Evolutionary conservation across 257 asterid species (phyloP).

Genomic region (Asclepias syriaca): DNA sequence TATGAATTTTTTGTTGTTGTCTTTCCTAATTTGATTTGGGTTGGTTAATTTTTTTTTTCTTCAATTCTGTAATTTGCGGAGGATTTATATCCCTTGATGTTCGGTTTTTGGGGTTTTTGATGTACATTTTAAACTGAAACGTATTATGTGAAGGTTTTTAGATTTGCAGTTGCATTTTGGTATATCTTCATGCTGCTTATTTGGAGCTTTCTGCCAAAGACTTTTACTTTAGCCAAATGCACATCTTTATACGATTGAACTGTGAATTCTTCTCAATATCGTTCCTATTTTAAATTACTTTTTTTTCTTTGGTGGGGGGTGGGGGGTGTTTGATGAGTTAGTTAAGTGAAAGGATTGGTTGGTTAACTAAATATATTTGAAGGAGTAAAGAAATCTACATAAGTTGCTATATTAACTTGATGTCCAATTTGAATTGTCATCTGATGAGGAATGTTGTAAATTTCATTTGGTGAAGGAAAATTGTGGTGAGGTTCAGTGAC

Average conservation of each 20-base stretch:
- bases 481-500: conserved; percentile 15
- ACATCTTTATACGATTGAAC: neutral
- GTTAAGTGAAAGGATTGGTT: neutral
- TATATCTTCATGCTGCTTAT: neutral
- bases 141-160: neutral
- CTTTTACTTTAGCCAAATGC: neutral
- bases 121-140: neutral
- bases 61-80: neutral
- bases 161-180: neutral
- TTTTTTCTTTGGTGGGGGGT: neutral
- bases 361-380: neutral
- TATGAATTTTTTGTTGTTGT: neutral
- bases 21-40: neutral
- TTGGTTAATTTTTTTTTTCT: neutral
- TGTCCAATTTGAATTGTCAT: neutral
- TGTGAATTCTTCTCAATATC: neutral
- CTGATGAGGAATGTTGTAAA: neutral
- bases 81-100: neutral
- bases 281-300: too few relatives aligned
- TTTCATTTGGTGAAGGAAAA: conserved; percentile 16
- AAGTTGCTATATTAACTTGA: neutral
- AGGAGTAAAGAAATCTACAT: neutral
- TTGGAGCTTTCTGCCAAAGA: neutral
- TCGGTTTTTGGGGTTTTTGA: neutral
- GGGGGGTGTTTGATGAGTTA: neutral